Conservation (phyloP, 257 asterid species). For the Nicotiana knightiana region DNA sequence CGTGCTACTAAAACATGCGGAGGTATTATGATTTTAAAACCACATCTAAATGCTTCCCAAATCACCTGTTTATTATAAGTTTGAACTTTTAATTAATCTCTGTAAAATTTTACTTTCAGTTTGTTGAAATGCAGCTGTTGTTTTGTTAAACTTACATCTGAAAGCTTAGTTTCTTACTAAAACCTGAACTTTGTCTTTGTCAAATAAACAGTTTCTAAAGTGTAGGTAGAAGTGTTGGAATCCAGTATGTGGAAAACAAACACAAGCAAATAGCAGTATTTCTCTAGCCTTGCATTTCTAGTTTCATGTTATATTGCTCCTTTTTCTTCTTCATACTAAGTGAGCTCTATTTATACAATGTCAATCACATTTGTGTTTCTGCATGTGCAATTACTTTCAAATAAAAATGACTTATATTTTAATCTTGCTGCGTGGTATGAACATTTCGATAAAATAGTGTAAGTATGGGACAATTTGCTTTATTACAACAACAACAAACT, state of each 20-base stretch:
- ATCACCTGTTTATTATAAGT: not conserved
- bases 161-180: slow-evolving; percentile 1
- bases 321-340: not conserved
- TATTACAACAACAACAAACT: no score
- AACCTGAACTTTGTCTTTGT: not conserved
- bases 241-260: not conserved
- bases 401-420: not conserved
- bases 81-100: not conserved
- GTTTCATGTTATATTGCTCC: not conserved
- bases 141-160: not conserved
- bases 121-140: not conserved
- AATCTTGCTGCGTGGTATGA: not conserved
- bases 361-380: not conserved
- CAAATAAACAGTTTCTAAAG: not conserved
- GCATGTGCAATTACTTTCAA: not conserved
- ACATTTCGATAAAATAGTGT: not conserved
- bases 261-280: not conserved
- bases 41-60: not conserved
- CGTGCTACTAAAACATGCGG: no score
- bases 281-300: not conserved
- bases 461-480: not conserved
- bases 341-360: not conserved
- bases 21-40: not conserved
- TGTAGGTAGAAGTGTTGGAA: not conserved
- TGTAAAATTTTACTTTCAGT: not conserved